These are phyloP conservation scores for Chlorella ohadii DNA, from an alignment of 139 green algal species.

Conservation along the genomic window DNA sequence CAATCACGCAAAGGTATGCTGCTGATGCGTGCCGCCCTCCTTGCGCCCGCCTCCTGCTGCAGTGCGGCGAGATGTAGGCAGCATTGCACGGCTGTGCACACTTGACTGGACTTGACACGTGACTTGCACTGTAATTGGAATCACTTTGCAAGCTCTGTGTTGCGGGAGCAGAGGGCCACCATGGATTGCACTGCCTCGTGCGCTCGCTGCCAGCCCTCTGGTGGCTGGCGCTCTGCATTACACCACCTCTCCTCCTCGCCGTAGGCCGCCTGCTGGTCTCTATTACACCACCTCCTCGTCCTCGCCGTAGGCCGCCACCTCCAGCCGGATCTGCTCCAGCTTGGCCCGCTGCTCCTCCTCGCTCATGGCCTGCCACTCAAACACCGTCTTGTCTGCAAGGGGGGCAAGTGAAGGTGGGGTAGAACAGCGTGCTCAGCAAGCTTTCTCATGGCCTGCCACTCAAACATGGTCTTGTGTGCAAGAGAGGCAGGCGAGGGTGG, in stretches of 20 bases:
- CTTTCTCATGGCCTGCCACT: constrained; percentile 30
- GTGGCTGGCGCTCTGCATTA: too few relatives aligned
- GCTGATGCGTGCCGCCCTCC: not conserved
- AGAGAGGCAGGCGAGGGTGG: not conserved
- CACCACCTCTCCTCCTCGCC: too few relatives aligned
- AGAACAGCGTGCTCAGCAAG: not conserved
- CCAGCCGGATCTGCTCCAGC: constrained; percentile 4
- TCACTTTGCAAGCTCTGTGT: not conserved
- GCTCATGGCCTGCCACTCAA: constrained; percentile 50
- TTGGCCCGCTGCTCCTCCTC: constrained; percentile 23
- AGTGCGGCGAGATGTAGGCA: constrained; percentile 21
- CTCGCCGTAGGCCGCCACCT: not conserved
- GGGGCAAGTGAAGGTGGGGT: not conserved
- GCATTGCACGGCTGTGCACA: not conserved
- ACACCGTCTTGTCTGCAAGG: constrained; percentile 56
- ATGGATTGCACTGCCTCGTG: too few relatives aligned
- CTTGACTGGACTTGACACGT: not conserved
- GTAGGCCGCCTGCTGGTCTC: too few relatives aligned
- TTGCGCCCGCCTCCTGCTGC: not conserved
- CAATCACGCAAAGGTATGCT: too few relatives aligned
- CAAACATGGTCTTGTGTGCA: constrained; percentile 66
- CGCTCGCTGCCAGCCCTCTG: too few relatives aligned
- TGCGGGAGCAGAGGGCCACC: too few relatives aligned
- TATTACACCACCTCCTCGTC: not conserved
- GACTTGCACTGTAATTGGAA: not conserved